Evolutionary conservation across 495 filamentous ascomycete species (phyloP).

Genomic region (Geoglossum glabrum): DNA sequence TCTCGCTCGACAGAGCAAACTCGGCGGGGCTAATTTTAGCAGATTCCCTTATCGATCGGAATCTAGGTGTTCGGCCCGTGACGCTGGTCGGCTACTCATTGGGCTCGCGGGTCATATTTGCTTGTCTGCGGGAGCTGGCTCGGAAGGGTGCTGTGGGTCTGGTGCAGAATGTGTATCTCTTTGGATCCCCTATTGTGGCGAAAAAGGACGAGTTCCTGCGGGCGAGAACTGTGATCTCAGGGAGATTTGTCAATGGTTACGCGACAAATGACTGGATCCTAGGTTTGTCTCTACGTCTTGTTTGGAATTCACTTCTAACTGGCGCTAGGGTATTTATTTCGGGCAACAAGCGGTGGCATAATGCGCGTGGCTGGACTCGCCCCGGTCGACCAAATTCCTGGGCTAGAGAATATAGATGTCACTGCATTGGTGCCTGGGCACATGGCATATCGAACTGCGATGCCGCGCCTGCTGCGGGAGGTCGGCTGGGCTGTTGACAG

Average conservation of each 20-base stretch:
- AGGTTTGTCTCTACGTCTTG: conserved; percentile 19
- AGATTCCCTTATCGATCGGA: conserved; percentile 80
- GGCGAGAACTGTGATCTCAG: conserved; percentile 61
- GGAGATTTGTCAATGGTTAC: conserved; percentile 88
- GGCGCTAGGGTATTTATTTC: conserved; percentile 62
- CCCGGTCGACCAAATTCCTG: conserved; percentile 51
- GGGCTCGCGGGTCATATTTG: conserved; percentile 81
- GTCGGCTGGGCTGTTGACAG: conserved; percentile 78
- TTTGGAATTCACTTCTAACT: background rate
- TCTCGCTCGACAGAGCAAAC: conserved; percentile 76
- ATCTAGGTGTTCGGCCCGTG: conserved; percentile 75
- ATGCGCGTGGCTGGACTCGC: conserved; percentile 79
- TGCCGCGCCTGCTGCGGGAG: conserved; percentile 68
- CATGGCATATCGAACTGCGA: conserved; percentile 87
- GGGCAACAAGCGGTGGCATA: conserved; percentile 81
- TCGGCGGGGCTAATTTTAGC: conserved; percentile 84
- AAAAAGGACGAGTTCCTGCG: conserved; percentile 80
- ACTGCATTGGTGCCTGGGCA: conserved; percentile 77
- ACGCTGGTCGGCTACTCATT: conserved; percentile 96
- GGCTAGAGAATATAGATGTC: conserved; percentile 77
- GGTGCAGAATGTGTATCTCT: conserved; percentile 88
- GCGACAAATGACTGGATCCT: conserved; percentile 94
- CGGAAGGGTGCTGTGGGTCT: conserved; percentile 74
- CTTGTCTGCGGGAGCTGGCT: conserved; percentile 73
- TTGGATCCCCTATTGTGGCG: conserved; percentile 79